phyloP scores from a whole-genome alignment of 257 asterid genomes.

The Przewalskia tangutica region DNA sequence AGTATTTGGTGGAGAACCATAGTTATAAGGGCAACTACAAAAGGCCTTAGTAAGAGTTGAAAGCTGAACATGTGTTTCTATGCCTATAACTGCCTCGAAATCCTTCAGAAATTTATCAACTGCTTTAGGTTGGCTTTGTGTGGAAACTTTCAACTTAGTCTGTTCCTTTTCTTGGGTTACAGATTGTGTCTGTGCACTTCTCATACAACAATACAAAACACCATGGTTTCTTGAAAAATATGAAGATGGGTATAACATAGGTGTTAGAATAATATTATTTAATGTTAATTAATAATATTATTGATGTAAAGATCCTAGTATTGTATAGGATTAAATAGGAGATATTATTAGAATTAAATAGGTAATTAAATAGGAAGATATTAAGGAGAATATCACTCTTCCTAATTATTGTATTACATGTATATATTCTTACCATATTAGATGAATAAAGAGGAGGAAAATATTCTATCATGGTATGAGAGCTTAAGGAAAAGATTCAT shows the following conservation, averaged over 20 bases:
- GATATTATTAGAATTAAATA: no score
- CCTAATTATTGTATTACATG: no score
- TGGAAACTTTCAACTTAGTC: conserved; percentile 31
- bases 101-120: conserved; percentile 47
- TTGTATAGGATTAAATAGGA: no score
- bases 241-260: conserved; percentile 46
- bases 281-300: no score
- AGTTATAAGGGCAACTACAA: conserved; percentile 38
- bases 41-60: conserved; percentile 37
- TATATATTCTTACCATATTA: no score
- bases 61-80: conserved; percentile 85
- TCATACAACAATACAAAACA: conserved; percentile 27
- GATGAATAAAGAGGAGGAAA: no score
- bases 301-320: no score
- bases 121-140: conserved; percentile 25
- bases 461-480: no score
- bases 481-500: no score
- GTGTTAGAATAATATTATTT: no score
- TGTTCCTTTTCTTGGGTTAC: conserved; percentile 54
- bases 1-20: conserved; percentile 83
- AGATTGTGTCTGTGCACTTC: conserved; percentile 26
- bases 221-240: conserved; percentile 40
- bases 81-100: conserved; percentile 83
- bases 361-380: no score
- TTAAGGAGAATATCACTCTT: no score